These are phyloP conservation scores for Exserohilum turcica DNA, from an alignment of 2,329 filamentous ascomycete genomes.

Conservation along the genomic window DNA sequence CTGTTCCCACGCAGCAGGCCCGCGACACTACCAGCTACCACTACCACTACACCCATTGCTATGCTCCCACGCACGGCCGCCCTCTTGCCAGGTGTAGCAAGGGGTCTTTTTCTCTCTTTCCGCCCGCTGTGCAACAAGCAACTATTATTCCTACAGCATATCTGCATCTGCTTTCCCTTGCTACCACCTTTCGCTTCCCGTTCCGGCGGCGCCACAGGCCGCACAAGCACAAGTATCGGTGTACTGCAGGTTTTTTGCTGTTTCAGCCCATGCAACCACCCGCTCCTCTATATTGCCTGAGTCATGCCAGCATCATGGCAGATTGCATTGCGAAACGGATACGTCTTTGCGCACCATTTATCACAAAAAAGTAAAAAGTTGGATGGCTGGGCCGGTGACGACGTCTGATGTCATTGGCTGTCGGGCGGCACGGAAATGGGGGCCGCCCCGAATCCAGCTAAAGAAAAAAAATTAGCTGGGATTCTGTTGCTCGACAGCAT, in stretches of 20 bases:
- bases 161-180: background rate
- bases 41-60: too few species aligned
- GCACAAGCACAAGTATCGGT: conserved; percentile 5
- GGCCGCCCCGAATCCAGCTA: conserved; percentile 1
- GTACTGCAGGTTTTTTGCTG: background rate
- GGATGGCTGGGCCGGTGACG: conserved; percentile 19
- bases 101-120: too few species aligned
- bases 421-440: conserved; percentile 15
- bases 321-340: background rate
- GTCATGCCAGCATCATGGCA: conserved; percentile 2
- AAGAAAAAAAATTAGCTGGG: too few species aligned
- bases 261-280: background rate
- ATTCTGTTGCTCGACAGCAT: conserved; percentile 7
- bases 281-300: background rate
- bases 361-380: conserved; percentile 5
- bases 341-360: background rate
- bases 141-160: too few species aligned
- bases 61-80: background rate
- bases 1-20: background rate
- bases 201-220: conserved; percentile 1
- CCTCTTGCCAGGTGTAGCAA: background rate
- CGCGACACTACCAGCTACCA: background rate
- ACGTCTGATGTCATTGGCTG: conserved; percentile 24
- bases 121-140: too few species aligned
- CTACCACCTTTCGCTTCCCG: background rate